Percentiles rank a stretch among this genome's conserved stretches.
phyloP scores from a whole-genome alignment of 192 early-diverging fungal species.

The Chytriomyces sp. region DNA sequence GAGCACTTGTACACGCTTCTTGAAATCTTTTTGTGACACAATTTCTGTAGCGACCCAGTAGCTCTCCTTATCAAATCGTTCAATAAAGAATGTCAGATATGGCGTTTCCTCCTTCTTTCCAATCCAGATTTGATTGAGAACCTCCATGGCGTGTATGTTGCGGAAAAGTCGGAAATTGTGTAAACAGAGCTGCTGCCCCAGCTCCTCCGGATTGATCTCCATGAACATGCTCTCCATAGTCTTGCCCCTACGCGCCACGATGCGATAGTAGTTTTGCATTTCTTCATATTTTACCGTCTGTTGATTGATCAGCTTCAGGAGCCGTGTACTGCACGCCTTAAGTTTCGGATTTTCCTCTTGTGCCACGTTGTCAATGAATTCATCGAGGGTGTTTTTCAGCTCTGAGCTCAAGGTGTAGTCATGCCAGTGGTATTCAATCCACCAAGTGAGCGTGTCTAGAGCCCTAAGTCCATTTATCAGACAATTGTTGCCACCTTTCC shows the following conservation, averaged over 20 bases:
- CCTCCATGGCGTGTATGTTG: conserved; percentile 64
- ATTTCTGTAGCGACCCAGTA: conserved; percentile 65
- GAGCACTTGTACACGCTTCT: conserved; percentile 50
- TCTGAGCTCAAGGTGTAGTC: conserved; percentile 53
- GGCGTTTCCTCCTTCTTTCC: conserved; percentile 50
- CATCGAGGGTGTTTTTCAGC: conserved; percentile 44
- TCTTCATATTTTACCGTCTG: conserved; percentile 43
- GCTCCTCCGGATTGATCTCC: conserved; percentile 45
- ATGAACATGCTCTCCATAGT: conserved; percentile 54
- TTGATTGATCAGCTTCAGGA: conserved; percentile 14
- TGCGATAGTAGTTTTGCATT: conserved; percentile 44
- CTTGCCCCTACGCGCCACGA: conserved; percentile 46
- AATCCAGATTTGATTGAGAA: conserved; percentile 61
- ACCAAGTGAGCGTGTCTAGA: conserved; percentile 45
- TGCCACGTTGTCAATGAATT: conserved; percentile 48
- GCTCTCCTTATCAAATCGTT: conserved; percentile 60
- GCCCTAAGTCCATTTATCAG: conserved; percentile 36
- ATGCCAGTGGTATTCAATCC: conserved; percentile 60
- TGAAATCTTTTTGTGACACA: conserved; percentile 47
- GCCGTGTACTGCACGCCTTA: neutral
- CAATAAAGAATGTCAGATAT: conserved; percentile 52
- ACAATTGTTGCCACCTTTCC: no score
- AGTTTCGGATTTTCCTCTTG: neutral
- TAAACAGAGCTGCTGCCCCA: conserved; percentile 55
- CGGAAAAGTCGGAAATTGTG: conserved; percentile 55